phyloP scores from a whole-genome alignment of 2,329 filamentous ascomycete genomes.

The Capronia americana region DNA sequence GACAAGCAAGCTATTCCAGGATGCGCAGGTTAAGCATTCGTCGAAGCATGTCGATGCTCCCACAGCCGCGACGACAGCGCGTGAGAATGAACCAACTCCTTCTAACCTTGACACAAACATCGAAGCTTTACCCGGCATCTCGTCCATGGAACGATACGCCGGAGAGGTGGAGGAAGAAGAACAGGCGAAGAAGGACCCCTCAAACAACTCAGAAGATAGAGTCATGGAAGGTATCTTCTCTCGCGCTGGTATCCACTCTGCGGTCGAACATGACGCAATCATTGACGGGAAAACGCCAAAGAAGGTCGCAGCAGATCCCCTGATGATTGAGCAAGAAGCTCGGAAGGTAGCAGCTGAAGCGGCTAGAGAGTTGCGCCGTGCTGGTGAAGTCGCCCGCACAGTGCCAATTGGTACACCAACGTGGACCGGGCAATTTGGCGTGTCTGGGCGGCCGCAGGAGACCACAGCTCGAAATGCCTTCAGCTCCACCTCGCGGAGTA shows the following conservation, averaged over 20 bases:
- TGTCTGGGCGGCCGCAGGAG: slow-evolving; percentile 72
- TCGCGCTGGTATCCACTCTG: slow-evolving; percentile 83
- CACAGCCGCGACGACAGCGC: slow-evolving; percentile 32
- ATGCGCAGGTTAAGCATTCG: slow-evolving; percentile 75
- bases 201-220: slow-evolving; percentile 66
- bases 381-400: slow-evolving; percentile 72
- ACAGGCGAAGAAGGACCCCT: slow-evolving; percentile 41
- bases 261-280: slow-evolving; percentile 91
- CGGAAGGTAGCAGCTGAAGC: slow-evolving; percentile 78
- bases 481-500: slow-evolving; percentile 38
- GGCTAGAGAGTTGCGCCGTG: slow-evolving; percentile 74
- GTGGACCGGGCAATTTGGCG: slow-evolving; percentile 87
- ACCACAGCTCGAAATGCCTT: slow-evolving; percentile 55
- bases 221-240: slow-evolving; percentile 91
- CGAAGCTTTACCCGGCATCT: slow-evolving; percentile 64
- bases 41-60: slow-evolving; percentile 43
- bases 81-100: slow-evolving; percentile 37
- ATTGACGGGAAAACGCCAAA: slow-evolving; percentile 70
- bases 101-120: slow-evolving; percentile 49
- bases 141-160: slow-evolving; percentile 69
- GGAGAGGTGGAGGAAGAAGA: slow-evolving; percentile 56
- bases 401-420: slow-evolving; percentile 85
- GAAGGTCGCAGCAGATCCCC: slow-evolving; percentile 74
- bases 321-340: slow-evolving; percentile 81
- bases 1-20: slow-evolving; percentile 83